Evolutionary conservation across 768 basidiomycete species (phyloP), one percentile per base, ranked within the genome.

Genomic region (Podaxis sp.): DNA sequence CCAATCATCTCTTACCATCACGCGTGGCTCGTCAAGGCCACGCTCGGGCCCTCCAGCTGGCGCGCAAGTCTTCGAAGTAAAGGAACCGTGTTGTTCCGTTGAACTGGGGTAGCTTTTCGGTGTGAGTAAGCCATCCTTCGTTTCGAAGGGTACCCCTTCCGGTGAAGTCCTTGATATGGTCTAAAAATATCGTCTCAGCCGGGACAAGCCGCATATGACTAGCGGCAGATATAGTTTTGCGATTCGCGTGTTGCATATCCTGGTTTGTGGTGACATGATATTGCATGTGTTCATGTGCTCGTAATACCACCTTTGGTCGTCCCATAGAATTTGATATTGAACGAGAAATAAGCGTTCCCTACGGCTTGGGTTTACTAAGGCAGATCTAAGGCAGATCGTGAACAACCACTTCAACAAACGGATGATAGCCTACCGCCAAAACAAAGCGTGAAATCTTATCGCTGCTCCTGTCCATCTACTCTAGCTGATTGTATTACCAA

Each of bases 1-100:
- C 49, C 49, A 24, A 22, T 22, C 12, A 15, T 11, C 49, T 22
- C 40, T 11, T 17, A 12, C 12, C 52, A 15, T 52, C 54, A 55
- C 54, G 54, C 24, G 36, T 11, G 36, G 26, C 12, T 26, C 9
- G 17, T 6, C 19, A 30, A 33, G 15, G 28, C 6, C 11, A 5
- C 5, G 12, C 52, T 8, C 1, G 24, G 26, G 26, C 30, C 30
- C 30, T 30, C 30, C 30, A 8, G 36, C 54, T 40, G n/a, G 24
- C 19, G 22, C 36, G 22, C 36, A 39, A 39, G 19, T 38, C 39
- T 5, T 51, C 24, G 22, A 13, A 24, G 2, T 52, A 26, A 52
- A 40, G 48, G 59, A 46, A 52, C 59, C 59, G 36, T 39, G 26
- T 51, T 59, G 46, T 39, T 59, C 57, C 57, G 57, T 59, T 22